Conservation (phyloP, 139 green algal species). For the Coelastrella sp. region DNA sequence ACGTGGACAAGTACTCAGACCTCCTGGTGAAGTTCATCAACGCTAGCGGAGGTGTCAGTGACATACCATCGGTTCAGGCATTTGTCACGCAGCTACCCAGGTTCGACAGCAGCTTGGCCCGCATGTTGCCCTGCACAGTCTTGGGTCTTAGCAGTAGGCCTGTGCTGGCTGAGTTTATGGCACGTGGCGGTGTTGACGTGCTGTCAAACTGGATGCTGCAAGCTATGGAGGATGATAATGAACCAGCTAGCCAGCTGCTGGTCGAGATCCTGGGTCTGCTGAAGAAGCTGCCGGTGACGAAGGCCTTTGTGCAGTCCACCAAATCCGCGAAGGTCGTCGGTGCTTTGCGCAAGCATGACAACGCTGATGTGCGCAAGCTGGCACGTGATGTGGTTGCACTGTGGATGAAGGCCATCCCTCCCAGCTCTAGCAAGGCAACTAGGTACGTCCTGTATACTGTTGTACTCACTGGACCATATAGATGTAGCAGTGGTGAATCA, state of each 20-base stretch:
- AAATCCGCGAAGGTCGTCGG: slow-evolving; percentile 29
- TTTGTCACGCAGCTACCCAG: slow-evolving; percentile 15
- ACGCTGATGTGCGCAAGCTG: background rate
- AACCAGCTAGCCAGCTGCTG: background rate
- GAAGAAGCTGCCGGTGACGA: slow-evolving; percentile 30
- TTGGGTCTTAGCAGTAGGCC: background rate
- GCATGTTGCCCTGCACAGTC: slow-evolving; percentile 25
- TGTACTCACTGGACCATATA: too few relatives aligned
- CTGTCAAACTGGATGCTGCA: slow-evolving; percentile 36
- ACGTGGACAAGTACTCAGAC: slow-evolving; percentile 38
- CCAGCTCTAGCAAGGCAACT: background rate
- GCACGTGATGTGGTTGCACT: background rate
- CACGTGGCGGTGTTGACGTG: slow-evolving; percentile 11
- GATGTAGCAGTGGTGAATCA: too few relatives aligned
- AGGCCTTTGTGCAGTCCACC: slow-evolving; percentile 25
- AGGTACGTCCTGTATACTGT: background rate
- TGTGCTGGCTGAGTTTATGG: slow-evolving; percentile 37
- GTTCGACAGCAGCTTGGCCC: slow-evolving; percentile 3
- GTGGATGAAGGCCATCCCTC: slow-evolving; percentile 23
- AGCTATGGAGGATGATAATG: slow-evolving; percentile 21
- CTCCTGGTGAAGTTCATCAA: slow-evolving; percentile 37
- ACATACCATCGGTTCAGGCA: background rate
- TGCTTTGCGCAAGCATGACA: slow-evolving; percentile 46
- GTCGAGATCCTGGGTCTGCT: background rate
- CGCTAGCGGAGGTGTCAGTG: background rate